phyloP scores from a whole-genome alignment of 2,329 filamentous ascomycete species.

The Sporothrix pseudoabietina region DNA sequence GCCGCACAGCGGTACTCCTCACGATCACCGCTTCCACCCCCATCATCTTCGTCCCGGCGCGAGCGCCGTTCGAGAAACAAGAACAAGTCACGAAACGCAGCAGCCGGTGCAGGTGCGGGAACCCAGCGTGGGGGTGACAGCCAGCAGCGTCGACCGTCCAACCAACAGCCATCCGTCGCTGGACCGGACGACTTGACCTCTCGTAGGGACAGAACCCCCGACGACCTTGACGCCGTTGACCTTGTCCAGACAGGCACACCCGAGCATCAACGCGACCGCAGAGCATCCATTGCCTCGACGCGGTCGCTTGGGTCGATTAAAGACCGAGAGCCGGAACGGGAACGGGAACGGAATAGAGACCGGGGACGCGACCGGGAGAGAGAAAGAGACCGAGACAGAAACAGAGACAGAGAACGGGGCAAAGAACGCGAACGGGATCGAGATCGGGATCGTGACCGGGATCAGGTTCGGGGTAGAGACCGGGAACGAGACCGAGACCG shows the following conservation, averaged over 20 bases:
- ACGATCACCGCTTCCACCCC: conserved; percentile 11
- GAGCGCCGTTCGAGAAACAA: conserved; percentile 37
- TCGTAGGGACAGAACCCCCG: conserved; percentile 22
- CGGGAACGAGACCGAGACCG: conserved; percentile 3
- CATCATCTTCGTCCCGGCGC: conserved; percentile 37
- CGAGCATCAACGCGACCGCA: neutral
- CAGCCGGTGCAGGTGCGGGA: neutral
- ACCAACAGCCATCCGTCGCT: conserved; percentile 28
- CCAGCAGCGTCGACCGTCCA: neutral
- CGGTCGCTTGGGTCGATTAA: neutral
- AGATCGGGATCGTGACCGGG: conserved; percentile 13
- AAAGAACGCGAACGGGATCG: neutral
- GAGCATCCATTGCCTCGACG: neutral
- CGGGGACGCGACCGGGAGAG: conserved; percentile 15
- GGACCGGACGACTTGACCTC: conserved; percentile 35
- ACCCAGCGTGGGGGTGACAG: neutral
- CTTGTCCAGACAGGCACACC: conserved; percentile 3
- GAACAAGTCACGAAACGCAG: conserved; percentile 31
- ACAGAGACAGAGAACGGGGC: neutral
- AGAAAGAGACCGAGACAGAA: neutral
- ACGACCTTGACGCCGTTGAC: conserved; percentile 4
- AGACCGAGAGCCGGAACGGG: conserved; percentile 22
- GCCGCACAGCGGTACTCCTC: conserved; percentile 12
- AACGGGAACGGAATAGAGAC: conserved; percentile 19
- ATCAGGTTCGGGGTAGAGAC: neutral